A percentile compares a stretch with the other conserved stretches of the same genome.
phyloP scores from a whole-genome alignment of 2,329 filamentous ascomycete species.

The Aquanectria penicillioides region DNA sequence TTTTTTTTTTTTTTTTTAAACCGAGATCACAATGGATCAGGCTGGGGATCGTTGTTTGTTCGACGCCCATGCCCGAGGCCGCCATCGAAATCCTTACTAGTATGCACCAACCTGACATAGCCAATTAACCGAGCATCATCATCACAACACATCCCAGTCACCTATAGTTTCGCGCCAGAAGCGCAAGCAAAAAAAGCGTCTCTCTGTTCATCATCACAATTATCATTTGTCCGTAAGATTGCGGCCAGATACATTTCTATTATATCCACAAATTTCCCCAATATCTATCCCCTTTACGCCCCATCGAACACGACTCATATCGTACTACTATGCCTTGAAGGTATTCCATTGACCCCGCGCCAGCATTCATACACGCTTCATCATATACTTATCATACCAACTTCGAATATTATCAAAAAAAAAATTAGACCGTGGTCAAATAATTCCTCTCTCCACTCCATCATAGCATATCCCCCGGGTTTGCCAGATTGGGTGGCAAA shows the following conservation, averaged over 20 bases:
- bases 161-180: too few relatives aligned
- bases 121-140: constrained; percentile 5
- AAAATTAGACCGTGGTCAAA: neutral
- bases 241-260: constrained; percentile 6
- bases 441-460: constrained; percentile 9
- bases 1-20: neutral
- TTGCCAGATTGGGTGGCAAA: constrained; percentile 45
- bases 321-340: neutral
- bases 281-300: neutral
- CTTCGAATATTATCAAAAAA: constrained; percentile 9
- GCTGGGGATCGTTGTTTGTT: too few relatives aligned
- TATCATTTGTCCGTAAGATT: neutral
- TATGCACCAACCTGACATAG: constrained; percentile 31
- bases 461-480: constrained; percentile 51
- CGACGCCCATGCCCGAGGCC: too few relatives aligned
- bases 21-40: neutral
- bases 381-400: constrained; percentile 22
- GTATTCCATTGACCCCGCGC: neutral
- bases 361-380: constrained; percentile 21
- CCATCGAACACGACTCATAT: constrained; percentile 12
- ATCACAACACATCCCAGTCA: neutral
- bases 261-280: constrained; percentile 6
- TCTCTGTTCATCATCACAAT: neutral
- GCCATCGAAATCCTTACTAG: too few relatives aligned
- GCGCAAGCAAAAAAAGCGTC: too few relatives aligned